Evolutionary conservation across 2,329 filamentous ascomycete species (phyloP), one percentile per base, ranked within the genome.

Genomic region (Monosporascus sp.): DNA sequence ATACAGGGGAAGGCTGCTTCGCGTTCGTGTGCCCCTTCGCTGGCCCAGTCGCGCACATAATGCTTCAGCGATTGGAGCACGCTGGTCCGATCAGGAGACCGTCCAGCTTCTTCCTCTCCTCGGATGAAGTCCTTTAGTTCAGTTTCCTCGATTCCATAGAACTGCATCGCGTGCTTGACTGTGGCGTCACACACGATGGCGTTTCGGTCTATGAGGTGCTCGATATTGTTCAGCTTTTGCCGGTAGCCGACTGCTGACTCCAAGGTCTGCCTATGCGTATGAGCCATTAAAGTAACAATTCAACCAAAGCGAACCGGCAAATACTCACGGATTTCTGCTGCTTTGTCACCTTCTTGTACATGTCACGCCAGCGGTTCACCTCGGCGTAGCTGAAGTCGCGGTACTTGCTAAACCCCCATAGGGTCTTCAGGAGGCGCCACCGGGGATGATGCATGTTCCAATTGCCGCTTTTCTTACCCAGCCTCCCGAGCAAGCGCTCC

Each of bases 161-260:
- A 82, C 0, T 64, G 51, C 26, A 81, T 64, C 0, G 75, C 78
- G 17, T 69, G 55, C 1, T 71, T 53, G 1, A 81, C 72, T 31
- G 83, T 79, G 9, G 64, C 66, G 34, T 74, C 64, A 36, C 77
- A 80, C 2, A 83, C 56, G 0, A 64, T 54, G 9, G 76, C 73
- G 58, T 83, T 83, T 5, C 63, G 56, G 2, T 64, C 63, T 16
- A 82, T 67, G 6, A 78, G 67, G 22, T 69, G 54, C 11, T 79
- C 73, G 9, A 76, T 66, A 1, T 67, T 66, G 16, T 71, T 64
- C 19, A 83, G 74, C 57, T 80, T 83, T 54, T 81, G 76, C 2
- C 78, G 77, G 60, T 84, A 87, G 47, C 80, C 73, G 41, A 85
- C 65, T 2, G 76, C 69, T n/a, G 79, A 76, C 56, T 85, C 81